A percentile compares a stretch with the other conserved stretches of the same genome.
Evolutionary conservation across 2,329 filamentous ascomycete genomes (phyloP).

Genomic region (Curvularia eragrostidis): DNA sequence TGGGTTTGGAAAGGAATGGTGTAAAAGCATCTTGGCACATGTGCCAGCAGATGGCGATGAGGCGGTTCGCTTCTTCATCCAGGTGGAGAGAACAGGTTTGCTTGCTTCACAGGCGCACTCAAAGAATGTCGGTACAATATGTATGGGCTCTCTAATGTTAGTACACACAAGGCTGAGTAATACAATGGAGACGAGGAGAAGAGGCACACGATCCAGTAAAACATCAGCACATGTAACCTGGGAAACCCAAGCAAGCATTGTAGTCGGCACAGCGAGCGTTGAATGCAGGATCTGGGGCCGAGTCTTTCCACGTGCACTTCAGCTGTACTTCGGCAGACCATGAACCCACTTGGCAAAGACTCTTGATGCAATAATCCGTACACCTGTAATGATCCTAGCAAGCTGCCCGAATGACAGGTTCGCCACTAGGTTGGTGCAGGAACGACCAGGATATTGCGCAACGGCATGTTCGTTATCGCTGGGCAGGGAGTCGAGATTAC

Average conservation of each 20-base stretch:
- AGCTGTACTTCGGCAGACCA: background rate
- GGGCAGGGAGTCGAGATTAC: background rate
- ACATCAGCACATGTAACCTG: background rate
- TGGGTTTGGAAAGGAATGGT: background rate
- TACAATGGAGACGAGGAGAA: background rate
- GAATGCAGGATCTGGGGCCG: too few species aligned
- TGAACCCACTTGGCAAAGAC: too few species aligned
- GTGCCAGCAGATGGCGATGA: background rate
- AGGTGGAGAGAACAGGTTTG: background rate
- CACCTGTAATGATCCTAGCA: too few species aligned
- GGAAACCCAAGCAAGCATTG: background rate
- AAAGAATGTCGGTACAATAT: background rate
- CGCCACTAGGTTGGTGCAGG: background rate
- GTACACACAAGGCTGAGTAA: background rate
- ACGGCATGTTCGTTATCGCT: background rate
- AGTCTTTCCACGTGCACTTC: background rate
- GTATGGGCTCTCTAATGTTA: background rate
- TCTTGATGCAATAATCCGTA: too few species aligned
- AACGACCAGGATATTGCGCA: background rate
- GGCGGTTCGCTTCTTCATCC: background rate
- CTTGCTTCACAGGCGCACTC: background rate
- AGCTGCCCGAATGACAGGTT: background rate
- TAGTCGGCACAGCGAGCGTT: background rate
- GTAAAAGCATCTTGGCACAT: background rate
- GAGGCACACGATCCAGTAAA: background rate